Evolutionary conservation across 2,329 filamentous ascomycete species (phyloP).

Genomic region (Pseudogymnoascus verrucosus): DNA sequence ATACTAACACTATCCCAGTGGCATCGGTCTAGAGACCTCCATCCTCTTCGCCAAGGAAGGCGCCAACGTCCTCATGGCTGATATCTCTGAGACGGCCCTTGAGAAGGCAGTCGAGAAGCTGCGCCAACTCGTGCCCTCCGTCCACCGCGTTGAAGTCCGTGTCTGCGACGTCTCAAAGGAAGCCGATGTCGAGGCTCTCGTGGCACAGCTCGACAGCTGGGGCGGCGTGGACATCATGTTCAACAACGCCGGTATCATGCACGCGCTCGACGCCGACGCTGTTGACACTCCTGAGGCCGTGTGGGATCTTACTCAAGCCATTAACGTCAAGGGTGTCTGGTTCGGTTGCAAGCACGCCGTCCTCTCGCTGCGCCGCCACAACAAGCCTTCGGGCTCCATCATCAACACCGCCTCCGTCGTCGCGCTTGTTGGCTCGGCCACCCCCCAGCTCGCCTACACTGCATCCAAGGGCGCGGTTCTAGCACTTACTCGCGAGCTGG

Average conservation of each 20-base stretch:
- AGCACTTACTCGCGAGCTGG: constrained; percentile 65
- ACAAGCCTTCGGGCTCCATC: constrained; percentile 59
- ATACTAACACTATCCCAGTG: constrained; percentile 34
- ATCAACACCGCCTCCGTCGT: constrained; percentile 71
- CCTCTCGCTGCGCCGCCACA: constrained; percentile 55
- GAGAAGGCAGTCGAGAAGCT: constrained; percentile 54
- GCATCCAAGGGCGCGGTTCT: constrained; percentile 70
- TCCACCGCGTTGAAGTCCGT: constrained; percentile 41
- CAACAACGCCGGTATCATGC: constrained; percentile 78
- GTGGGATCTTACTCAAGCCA: constrained; percentile 68
- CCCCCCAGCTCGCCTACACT: constrained; percentile 67
- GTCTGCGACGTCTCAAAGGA: constrained; percentile 64
- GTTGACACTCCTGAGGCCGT: constrained; percentile 64
- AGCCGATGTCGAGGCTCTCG: constrained; percentile 50
- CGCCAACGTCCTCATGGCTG: constrained; percentile 61
- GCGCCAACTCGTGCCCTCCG: constrained; percentile 46
- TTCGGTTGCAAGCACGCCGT: constrained; percentile 69
- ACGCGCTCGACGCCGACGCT: constrained; percentile 55
- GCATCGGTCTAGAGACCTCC: constrained; percentile 67
- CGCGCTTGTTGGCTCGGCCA: constrained; percentile 63
- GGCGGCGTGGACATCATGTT: constrained; percentile 68
- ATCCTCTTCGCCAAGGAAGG: constrained; percentile 67
- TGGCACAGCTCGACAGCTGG: constrained; percentile 57
- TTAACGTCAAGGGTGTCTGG: constrained; percentile 76
- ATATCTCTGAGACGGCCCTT: constrained; percentile 58